Base-by-base conservation (phyloP, 1,284 basidiomycete genomes). In the Abortiporus biennis region DNA sequence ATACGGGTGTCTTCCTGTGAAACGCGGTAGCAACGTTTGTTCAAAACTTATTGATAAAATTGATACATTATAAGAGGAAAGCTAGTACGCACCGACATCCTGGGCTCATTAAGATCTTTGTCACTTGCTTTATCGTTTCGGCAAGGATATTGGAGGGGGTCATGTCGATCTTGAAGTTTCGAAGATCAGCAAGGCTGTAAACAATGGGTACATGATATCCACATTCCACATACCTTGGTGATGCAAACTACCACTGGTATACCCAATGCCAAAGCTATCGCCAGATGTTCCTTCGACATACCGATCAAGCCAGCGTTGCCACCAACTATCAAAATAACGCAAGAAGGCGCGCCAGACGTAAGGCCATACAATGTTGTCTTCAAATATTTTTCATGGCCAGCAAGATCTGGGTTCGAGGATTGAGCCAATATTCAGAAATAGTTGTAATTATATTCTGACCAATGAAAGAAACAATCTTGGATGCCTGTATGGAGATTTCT, bases 221-320 rank as follows among this genome's bases (percentile, higher is more conserved):
- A 88, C n/a, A n/a, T n/a, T n/a, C n/a, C n/a, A n/a, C n/a, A n/a
- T n/a, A n/a, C 90, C 74, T 98, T 98, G 12, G 94, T 97, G 40
- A 98, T 86, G 61, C 92, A 92, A 21, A 96, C 88, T 3, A 93
- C 81, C 25, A 99, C 85, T 1, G 95, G 95, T 1, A 99, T 89
- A 53, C 85, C 91, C 36, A 99, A 68, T 1, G 95, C 95, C 0
- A 99, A 71, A 0, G 95, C 85, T 44, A 99, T 94, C 1, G 95
- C 92, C 11, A 98, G 70, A 63, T 98, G 95, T 61, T 95, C 92
- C 62, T 98, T 97, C 21, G 90, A 93, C 95, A 98, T 98, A 36
- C 96, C 96, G 46, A 98, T 96, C 38, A 99, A 63, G 5, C 86
- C 85, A 1, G 96, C 95, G 60, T 99, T 99, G 1, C 84, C 94